Evolutionary conservation across 75 land plant genomes (phyloP), one percentile per base, ranked within the genome.

Genomic region (Cupressus sempervirens): DNA sequence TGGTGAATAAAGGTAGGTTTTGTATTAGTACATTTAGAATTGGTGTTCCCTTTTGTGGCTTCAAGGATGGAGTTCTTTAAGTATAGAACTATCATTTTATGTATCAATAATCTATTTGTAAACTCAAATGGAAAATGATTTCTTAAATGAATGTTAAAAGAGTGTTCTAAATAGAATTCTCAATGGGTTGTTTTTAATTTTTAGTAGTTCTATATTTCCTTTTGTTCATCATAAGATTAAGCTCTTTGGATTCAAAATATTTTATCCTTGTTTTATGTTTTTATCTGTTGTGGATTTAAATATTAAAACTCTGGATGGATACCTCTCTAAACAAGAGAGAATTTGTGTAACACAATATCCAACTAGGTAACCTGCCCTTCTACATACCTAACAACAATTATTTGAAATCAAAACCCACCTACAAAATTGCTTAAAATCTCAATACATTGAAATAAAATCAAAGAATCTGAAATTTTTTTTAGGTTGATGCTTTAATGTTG

Each of bases 1-100:
- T 92, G 92, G 92, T 88, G 95, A 89, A 88, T 93, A 70, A 93
- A 93, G 93, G 95, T 93, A 65, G 7, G 23, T 86, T 76, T 7
- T 2, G 76, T 79, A 38, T 54, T 9, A 73, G 45, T 23, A 20
- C 26, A 23, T 62, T 62, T 26, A 23, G 67, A 23, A 62, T 62
- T 6, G 67, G 5, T 23, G n/a, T 11, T 45, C 35, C 32, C 35
- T 23, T 48, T 86, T 82, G 29, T 7, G 26, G 3, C 73, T 53
- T 30, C 56, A 26, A 81, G 46, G 29, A 62, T 79, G 56, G 52
- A 62, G 29, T 84, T 67, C 67, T 75, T 80, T 67, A 1, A 52
- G 15, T 70, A 38, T 41, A 76, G 65, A 70, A 54, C 81, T 58
- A n/a, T 85, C 30, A 30, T 40, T 23, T 65, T 35, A 34, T 82